phyloP scores from a whole-genome alignment of 2,329 filamentous ascomycete genomes.

The Emericellopsis atlantica region DNA sequence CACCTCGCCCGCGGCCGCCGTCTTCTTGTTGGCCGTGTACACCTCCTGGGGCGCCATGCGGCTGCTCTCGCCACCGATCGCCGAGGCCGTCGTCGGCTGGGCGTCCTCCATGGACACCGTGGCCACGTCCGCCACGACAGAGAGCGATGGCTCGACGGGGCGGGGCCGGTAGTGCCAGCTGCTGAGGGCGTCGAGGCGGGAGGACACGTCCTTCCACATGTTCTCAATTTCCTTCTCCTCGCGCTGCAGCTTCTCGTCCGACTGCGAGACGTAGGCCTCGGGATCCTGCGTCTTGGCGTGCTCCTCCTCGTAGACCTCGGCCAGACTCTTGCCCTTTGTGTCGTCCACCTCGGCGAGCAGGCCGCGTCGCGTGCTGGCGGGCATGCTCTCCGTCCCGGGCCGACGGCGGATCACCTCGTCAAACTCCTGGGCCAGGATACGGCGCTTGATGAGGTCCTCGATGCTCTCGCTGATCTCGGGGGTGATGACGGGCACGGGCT shows the following conservation, averaged over 20 bases:
- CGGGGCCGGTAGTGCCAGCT: constrained; percentile 96
- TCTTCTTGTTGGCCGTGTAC: constrained; percentile 68
- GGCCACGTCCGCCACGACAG: constrained; percentile 82
- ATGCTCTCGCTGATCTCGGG: constrained; percentile 83
- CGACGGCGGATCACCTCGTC: constrained; percentile 79
- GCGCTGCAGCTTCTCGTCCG: constrained; percentile 69
- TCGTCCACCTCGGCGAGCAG: constrained; percentile 56
- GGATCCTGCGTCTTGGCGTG: constrained; percentile 69
- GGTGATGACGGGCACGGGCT: constrained; percentile 88
- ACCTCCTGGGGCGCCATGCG: constrained; percentile 90
- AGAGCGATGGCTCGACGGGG: constrained; percentile 66
- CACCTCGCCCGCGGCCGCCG: constrained; percentile 54
- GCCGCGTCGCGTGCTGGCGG: constrained; percentile 51
- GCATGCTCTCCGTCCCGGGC: constrained; percentile 57
- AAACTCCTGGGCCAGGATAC: constrained; percentile 81
- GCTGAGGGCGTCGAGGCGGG: constrained; percentile 75
- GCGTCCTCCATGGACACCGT: constrained; percentile 92
- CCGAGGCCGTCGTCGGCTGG: constrained; percentile 62
- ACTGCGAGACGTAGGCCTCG: constrained; percentile 64
- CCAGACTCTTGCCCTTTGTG: constrained; percentile 76
- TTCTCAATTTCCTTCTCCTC: constrained; percentile 74
- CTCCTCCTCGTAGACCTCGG: constrained; percentile 89
- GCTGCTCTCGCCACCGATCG: constrained; percentile 49
- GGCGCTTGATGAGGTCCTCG: constrained; percentile 85
- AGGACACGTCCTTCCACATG: constrained; percentile 71